phyloP scores from a whole-genome alignment of 2,329 filamentous ascomycete genomes.

The Pyricularia sp. region DNA sequence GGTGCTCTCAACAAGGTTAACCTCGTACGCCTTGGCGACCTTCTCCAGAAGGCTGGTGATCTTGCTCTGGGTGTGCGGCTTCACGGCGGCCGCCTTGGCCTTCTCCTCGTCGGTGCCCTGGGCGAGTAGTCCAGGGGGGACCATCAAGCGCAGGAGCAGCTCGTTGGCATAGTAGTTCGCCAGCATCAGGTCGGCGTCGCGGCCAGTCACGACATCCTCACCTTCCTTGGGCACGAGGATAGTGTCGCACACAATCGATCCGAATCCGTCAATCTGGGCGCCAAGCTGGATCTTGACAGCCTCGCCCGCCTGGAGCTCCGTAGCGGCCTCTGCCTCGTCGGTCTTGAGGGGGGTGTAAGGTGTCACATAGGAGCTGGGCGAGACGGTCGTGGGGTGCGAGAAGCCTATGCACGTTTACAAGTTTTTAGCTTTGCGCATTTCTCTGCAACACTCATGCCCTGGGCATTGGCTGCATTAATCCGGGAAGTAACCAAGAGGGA shows the following conservation, averaged over 20 bases:
- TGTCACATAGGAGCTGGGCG: slow-evolving; percentile 85
- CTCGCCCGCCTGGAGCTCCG: slow-evolving; percentile 72
- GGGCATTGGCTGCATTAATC: neutral
- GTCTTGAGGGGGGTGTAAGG: slow-evolving; percentile 88
- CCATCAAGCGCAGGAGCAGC: slow-evolving; percentile 77
- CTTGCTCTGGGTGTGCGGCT: slow-evolving; percentile 71
- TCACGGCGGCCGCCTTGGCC: slow-evolving; percentile 73
- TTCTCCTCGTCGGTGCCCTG: slow-evolving; percentile 87
- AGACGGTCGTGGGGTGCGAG: slow-evolving; percentile 88
- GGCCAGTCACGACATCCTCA: slow-evolving; percentile 51
- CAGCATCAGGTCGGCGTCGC: slow-evolving; percentile 73
- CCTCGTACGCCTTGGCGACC: slow-evolving; percentile 80
- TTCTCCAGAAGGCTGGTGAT: slow-evolving; percentile 85
- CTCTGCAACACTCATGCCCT: neutral
- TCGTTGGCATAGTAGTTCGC: slow-evolving; percentile 95
- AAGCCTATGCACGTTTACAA: slow-evolving; percentile 43
- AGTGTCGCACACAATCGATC: slow-evolving; percentile 90
- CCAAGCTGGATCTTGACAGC: slow-evolving; percentile 97
- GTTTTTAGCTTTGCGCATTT: neutral
- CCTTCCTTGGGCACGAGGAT: slow-evolving; percentile 57
- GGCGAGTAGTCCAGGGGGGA: slow-evolving; percentile 77
- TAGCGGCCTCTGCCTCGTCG: slow-evolving; percentile 71
- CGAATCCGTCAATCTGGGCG: slow-evolving; percentile 91
- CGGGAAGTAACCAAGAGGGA: neutral
- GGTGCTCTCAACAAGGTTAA: slow-evolving; percentile 91